Conservation (phyloP, 768 basidiomycete species). For the Mycena sanguinolenta region DNA sequence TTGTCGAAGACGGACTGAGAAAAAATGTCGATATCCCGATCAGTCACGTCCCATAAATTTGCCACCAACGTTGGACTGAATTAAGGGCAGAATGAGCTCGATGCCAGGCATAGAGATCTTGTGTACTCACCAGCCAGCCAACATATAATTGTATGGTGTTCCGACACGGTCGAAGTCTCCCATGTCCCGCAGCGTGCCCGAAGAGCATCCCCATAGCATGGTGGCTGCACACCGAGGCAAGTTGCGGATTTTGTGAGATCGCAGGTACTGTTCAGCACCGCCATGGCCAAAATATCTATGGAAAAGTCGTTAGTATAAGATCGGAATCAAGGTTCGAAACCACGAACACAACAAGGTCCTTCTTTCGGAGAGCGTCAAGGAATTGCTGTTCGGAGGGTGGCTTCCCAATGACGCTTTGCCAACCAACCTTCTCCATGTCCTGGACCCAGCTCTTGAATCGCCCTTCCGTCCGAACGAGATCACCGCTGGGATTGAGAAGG, state of each 20-base stretch:
- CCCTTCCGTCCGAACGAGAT: constrained; percentile 85
- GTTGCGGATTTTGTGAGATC: constrained; percentile 87
- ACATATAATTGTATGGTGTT: constrained; percentile 94
- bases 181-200: constrained; percentile 88
- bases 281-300: constrained; percentile 96
- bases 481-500: constrained; percentile 93
- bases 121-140: constrained; percentile 91
- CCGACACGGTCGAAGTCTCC: constrained; percentile 95
- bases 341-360: constrained; percentile 93
- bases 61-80: constrained; percentile 91
- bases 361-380: constrained; percentile 73
- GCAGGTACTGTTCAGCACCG: constrained; percentile 94
- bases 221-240: constrained; percentile 90
- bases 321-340: not conserved
- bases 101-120: not conserved
- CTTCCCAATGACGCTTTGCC: constrained; percentile 85
- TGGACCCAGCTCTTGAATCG: constrained; percentile 85
- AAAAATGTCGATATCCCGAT: constrained; percentile 96
- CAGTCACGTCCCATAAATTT: constrained; percentile 98
- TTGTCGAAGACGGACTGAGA: constrained; percentile 86
- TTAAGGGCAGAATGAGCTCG: constrained; percentile 9
- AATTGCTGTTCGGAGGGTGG: constrained; percentile 90
- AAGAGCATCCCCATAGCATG: constrained; percentile 99
- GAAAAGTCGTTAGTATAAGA: constrained; percentile 20
- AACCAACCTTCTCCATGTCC: constrained; percentile 79